phyloP scores from a whole-genome alignment of 2,329 filamentous ascomycete genomes.

The Beauveria asiatica region DNA sequence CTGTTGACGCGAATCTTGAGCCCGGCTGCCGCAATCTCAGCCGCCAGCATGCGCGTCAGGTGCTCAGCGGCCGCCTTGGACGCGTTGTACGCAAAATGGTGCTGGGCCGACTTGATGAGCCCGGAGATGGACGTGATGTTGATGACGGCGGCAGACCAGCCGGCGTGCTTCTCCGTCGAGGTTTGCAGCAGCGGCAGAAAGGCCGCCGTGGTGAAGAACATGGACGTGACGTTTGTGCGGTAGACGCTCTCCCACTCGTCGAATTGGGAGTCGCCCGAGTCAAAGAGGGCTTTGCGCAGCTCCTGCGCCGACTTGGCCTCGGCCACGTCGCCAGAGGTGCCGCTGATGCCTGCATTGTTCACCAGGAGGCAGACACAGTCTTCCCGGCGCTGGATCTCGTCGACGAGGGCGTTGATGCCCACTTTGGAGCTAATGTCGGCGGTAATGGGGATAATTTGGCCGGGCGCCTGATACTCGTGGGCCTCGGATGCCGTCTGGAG shows the following conservation, averaged over 20 bases:
- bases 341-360: conserved; percentile 61
- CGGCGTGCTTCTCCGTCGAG: conserved; percentile 30
- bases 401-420: conserved; percentile 47
- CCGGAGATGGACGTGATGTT: conserved; percentile 63
- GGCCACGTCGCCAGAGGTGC: conserved; percentile 38
- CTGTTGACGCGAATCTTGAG: conserved; percentile 62
- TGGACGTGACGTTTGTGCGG: conserved; percentile 65
- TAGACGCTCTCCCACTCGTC: conserved; percentile 67
- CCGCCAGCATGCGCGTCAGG: conserved; percentile 54
- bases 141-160: conserved; percentile 52
- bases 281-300: conserved; percentile 57
- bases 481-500: conserved; percentile 51
- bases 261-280: conserved; percentile 47
- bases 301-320: conserved; percentile 36
- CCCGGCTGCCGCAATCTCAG: conserved; percentile 48
- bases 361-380: conserved; percentile 54
- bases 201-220: conserved; percentile 56
- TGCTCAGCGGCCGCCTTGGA: conserved; percentile 58
- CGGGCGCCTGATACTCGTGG: conserved; percentile 43
- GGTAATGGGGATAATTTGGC: conserved; percentile 50
- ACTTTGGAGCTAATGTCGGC: conserved; percentile 57
- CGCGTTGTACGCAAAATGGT: conserved; percentile 58
- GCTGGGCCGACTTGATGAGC: conserved; percentile 51
- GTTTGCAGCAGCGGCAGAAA: conserved; percentile 55
- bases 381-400: conserved; percentile 47